Evolutionary conservation across 2,329 filamentous ascomycete genomes (phyloP).

Genomic region (Penicillium hordei): DNA sequence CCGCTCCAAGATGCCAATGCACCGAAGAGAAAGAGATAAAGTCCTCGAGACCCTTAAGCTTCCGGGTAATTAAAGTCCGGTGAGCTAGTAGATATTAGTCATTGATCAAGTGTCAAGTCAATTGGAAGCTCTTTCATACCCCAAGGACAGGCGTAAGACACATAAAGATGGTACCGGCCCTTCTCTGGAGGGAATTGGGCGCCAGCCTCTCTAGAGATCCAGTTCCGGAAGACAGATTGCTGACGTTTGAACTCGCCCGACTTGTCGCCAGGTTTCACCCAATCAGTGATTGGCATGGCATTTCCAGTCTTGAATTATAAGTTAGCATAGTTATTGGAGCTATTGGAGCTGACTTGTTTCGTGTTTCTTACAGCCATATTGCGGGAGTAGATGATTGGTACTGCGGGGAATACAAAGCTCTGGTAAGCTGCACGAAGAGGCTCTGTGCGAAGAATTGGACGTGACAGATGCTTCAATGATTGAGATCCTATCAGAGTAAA

Average conservation of each 20-base stretch:
- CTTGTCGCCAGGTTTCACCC: constrained; percentile 75
- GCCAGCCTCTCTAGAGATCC: constrained; percentile 68
- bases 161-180: constrained; percentile 89
- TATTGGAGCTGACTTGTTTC: neutral
- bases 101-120: constrained; percentile 17
- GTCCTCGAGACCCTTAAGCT: constrained; percentile 88
- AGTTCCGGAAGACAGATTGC: constrained; percentile 76
- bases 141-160: constrained; percentile 94
- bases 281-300: constrained; percentile 68
- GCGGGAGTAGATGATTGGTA: constrained; percentile 20
- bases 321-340: neutral
- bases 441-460: constrained; percentile 11
- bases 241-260: constrained; percentile 92
- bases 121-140: constrained; percentile 41
- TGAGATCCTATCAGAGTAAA: constrained; percentile 23
- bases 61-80: constrained; percentile 80
- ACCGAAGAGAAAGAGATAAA: constrained; percentile 78
- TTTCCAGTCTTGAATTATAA: constrained; percentile 23
- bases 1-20: constrained; percentile 81
- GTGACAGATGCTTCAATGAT: constrained; percentile 22
- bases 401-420: constrained; percentile 23
- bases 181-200: constrained; percentile 82
- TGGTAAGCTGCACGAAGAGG: constrained; percentile 14
- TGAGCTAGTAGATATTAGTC: constrained; percentile 57
- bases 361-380: constrained; percentile 37